Percentiles rank a stretch among this genome's conserved stretches.
These are phyloP conservation scores for Nicotiana undulata DNA, from an alignment of 257 asterid genomes.

Conservation along the genomic window DNA sequence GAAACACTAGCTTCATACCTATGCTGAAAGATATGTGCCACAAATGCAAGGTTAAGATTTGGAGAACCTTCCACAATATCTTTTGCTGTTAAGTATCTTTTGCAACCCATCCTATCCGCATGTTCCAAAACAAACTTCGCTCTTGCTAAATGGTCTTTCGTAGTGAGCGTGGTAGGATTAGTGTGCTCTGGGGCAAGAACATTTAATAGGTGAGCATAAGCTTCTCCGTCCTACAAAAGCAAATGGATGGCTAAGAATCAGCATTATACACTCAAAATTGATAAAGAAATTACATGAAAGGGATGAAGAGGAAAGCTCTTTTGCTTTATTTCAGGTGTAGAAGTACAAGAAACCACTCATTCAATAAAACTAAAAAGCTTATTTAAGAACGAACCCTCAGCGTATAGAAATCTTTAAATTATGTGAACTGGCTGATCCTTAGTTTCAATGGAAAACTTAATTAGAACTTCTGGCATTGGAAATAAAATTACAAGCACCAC, in stretches of 20 bases:
- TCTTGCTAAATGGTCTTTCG: constrained; percentile 58
- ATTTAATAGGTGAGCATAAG: constrained; percentile 81
- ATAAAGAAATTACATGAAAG: background rate
- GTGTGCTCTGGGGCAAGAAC: constrained; percentile 90
- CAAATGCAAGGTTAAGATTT: constrained; percentile 96
- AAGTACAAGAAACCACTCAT: background rate
- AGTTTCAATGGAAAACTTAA: background rate
- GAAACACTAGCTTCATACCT: constrained; percentile 42
- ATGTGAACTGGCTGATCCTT: background rate
- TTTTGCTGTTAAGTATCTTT: constrained; percentile 88
- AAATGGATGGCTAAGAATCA: constrained; percentile 10
- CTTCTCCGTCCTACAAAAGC: constrained; percentile 80
- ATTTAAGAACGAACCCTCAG: background rate
- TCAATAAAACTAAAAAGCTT: background rate
- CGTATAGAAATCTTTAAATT: background rate
- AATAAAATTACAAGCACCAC: background rate
- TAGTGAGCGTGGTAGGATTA: constrained; percentile 60
- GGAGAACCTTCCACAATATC: constrained; percentile 97
- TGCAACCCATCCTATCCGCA: constrained; percentile 99
- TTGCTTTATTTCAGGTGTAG: background rate
- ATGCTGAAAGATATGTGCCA: constrained; percentile 95
- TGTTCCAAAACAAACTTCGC: constrained; percentile 93
- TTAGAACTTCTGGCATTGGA: background rate
- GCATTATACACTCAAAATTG: background rate
- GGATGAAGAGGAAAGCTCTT: background rate